Evolutionary conservation across 768 basidiomycete genomes (phyloP), one percentile per base, ranked within the genome.

Genomic region (Tylopilus felleus): DNA sequence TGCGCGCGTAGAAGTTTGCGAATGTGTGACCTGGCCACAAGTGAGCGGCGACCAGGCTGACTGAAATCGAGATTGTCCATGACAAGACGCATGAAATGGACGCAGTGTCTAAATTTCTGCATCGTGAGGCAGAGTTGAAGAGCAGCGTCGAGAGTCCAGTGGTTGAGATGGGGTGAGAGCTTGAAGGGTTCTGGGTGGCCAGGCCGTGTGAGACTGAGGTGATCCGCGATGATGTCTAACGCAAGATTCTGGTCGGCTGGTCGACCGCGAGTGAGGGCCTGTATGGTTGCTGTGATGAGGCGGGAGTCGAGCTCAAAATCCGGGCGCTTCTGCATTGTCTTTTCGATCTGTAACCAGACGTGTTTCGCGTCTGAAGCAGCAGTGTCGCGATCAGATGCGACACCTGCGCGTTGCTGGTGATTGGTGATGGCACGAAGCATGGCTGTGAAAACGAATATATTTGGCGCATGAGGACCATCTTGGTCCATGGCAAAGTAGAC

Each of bases 401-500:
- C 61, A 14, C 51, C 60, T 40, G 59, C 55, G 19, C 49, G 61
- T 46, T 59, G 55, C 53, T 56, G 63, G 42, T 58, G 51, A 29
- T 51, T 57, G 61, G 49, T 77, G 62, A 67, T 65, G 44, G 81
- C 80, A 41, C 76, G 75, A 62, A 93, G 80, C 73, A 93, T 80
- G 45, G 80, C 79, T 8, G 85, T 81, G 67, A 80, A 91, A 22
- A 88, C 73, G 58, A 77, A 75, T 47, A 76, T 75, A 59, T 85
- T 75, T 5, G 90, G 81, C 0, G 82, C 74, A n/a, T 84, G 63
- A 4, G 79, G 80, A 8, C 88, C 88, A 4, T 81, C 76, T n/a
- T 76, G 63, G 51, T 85, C 83, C 66, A 93, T 69, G 14, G 76
- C 75, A 58, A 88, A 81, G 71, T 84, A 92, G 46, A 92, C 81